These are phyloP conservation scores for Sporisorium sorghi DNA, from an alignment of 1,284 basidiomycete genomes.

Conservation along the genomic window DNA sequence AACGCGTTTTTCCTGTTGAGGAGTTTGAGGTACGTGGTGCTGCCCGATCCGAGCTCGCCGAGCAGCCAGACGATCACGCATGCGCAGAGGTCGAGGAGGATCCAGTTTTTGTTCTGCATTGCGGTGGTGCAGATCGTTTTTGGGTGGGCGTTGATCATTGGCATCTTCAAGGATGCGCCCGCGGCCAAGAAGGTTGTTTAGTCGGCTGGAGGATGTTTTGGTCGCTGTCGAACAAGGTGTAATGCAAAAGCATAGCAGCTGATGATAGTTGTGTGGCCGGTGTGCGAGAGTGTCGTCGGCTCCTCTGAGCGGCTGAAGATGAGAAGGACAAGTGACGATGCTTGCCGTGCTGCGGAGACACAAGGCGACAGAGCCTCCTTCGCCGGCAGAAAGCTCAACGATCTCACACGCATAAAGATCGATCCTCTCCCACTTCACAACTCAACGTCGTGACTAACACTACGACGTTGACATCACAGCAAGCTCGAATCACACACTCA, in stretches of 20 bases:
- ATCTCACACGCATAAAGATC: too few relatives aligned
- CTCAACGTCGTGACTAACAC: too few relatives aligned
- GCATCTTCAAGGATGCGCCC: conserved; percentile 49
- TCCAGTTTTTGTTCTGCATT: conserved; percentile 83
- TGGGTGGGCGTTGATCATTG: conserved; percentile 63
- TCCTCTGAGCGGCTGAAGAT: too few relatives aligned
- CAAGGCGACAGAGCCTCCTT: too few relatives aligned
- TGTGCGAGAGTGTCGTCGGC: too few relatives aligned
- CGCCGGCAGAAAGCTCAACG: background rate
- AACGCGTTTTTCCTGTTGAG: conserved; percentile 92
- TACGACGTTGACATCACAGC: too few relatives aligned
- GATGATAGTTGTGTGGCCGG: background rate
- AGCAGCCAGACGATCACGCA: conserved; percentile 78
- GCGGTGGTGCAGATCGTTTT: conserved; percentile 77
- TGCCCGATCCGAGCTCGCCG: conserved; percentile 75
- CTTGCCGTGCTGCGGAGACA: too few relatives aligned
- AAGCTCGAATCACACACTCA: background rate
- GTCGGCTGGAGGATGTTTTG: background rate
- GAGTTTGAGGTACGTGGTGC: conserved; percentile 82
- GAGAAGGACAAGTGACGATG: too few relatives aligned
- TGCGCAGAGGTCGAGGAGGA: conserved; percentile 81
- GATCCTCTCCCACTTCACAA: too few relatives aligned
- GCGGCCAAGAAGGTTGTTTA: conserved; percentile 6
- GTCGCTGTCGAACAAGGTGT: background rate
- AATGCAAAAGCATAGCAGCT: background rate